These are phyloP conservation scores for Amaranthus palmeri DNA, from an alignment of 148 eudicot genomes.

Conservation along the genomic window DNA sequence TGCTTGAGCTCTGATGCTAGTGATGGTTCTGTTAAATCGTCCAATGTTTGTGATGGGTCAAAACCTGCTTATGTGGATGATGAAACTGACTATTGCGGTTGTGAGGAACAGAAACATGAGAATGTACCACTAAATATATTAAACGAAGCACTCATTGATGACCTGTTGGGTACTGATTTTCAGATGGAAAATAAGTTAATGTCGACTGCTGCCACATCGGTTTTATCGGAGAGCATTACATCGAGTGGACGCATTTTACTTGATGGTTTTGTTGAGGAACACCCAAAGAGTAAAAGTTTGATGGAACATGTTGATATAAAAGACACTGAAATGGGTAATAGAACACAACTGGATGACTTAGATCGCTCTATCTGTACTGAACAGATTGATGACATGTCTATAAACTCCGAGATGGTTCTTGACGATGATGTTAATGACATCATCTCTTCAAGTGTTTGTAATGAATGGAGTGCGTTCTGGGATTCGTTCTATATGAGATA, in stretches of 20 bases:
- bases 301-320: conserved; percentile 19
- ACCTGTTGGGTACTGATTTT: conserved; percentile 4
- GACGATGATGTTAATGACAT: conserved; percentile 23
- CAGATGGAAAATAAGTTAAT: conserved; percentile 12
- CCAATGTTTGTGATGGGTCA: conserved; percentile 22
- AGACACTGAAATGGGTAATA: conserved; percentile 14
- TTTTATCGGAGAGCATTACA: conserved; percentile 11
- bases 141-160: conserved; percentile 15
- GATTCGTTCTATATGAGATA: conserved; percentile 58
- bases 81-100: conserved; percentile 18
- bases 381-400: conserved; percentile 21
- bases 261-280: conserved; percentile 18
- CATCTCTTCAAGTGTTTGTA: conserved; percentile 21
- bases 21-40: not conserved
- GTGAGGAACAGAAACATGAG: conserved; percentile 18
- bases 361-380: conserved; percentile 12
- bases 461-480: conserved; percentile 66
- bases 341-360: conserved; percentile 15
- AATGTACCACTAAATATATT: conserved; percentile 8
- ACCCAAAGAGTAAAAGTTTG: conserved; percentile 19
- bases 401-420: conserved; percentile 26
- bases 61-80: conserved; percentile 21
- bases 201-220: conserved; percentile 6
- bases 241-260: conserved; percentile 22
- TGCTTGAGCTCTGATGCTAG: conserved; percentile 20